phyloP scores from a whole-genome alignment of 805 yeast species.

The Metschnikowia anglica region DNA sequence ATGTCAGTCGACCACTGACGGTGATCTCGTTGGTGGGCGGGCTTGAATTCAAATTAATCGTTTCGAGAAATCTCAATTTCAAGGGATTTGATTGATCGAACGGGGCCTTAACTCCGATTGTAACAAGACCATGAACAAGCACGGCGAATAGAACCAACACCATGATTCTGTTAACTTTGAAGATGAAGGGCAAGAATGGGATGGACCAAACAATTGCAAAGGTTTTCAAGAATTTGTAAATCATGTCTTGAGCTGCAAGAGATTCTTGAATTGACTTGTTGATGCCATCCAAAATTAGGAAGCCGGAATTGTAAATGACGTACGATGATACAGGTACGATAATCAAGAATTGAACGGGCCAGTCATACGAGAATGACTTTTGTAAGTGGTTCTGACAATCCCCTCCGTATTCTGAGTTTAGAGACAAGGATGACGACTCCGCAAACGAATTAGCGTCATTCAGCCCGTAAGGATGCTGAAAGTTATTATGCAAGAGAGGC shows the following conservation, averaged over 20 bases:
- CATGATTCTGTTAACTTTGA: constrained; percentile 58
- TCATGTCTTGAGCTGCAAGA: constrained; percentile 37
- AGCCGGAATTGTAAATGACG: constrained; percentile 54
- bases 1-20: constrained; percentile 52
- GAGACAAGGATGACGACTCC: constrained; percentile 26
- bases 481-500: constrained; percentile 31
- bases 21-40: constrained; percentile 38
- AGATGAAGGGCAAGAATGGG: constrained; percentile 67
- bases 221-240: constrained; percentile 29
- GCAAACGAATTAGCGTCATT: constrained; percentile 16
- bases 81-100: constrained; percentile 63
- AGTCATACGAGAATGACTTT: constrained; percentile 64
- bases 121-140: constrained; percentile 32
- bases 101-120: constrained; percentile 49
- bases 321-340: constrained; percentile 65
- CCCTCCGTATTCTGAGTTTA: constrained; percentile 21
- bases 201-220: constrained; percentile 35
- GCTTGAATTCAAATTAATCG: constrained; percentile 45
- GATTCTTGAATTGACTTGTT: constrained; percentile 75
- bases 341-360: constrained; percentile 72
- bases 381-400: constrained; percentile 25
- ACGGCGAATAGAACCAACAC: constrained; percentile 40
- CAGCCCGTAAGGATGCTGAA: constrained; percentile 17
- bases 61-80: constrained; percentile 69
- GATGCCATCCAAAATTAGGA: constrained; percentile 59